These are phyloP conservation scores for Handroanthus guayacan DNA, from an alignment of 257 asterid genomes.

Conservation along the genomic window DNA sequence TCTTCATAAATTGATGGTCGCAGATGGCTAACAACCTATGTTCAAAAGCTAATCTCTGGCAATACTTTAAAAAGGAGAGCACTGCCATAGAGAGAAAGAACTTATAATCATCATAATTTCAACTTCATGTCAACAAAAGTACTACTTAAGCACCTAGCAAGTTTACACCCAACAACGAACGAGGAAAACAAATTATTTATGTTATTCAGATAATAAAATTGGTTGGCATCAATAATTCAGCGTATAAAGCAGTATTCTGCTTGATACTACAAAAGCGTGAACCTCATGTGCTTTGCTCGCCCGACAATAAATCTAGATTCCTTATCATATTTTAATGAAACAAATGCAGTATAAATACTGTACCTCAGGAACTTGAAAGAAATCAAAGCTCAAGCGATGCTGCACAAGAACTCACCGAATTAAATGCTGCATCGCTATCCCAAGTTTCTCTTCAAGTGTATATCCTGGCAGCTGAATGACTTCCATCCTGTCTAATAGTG, in stretches of 20 bases:
- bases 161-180: neutral
- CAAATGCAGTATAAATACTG: slow-evolving; percentile 32
- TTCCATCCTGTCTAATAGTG: slow-evolving; percentile 98
- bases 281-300: neutral
- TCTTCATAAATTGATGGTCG: slow-evolving; percentile 7
- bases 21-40: slow-evolving; percentile 7
- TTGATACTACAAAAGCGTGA: slow-evolving; percentile 30
- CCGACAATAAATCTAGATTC: slow-evolving; percentile 32
- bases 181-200: neutral
- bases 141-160: slow-evolving; percentile 11
- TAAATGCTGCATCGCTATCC: slow-evolving; percentile 85
- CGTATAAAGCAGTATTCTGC: slow-evolving; percentile 1
- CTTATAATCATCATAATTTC: slow-evolving; percentile 8
- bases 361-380: slow-evolving; percentile 98
- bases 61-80: slow-evolving; percentile 7
- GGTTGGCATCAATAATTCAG: neutral
- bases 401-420: slow-evolving; percentile 97
- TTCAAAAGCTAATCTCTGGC: neutral
- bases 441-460: slow-evolving; percentile 96
- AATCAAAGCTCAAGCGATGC: slow-evolving; percentile 88
- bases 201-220: neutral
- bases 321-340: slow-evolving; percentile 24
- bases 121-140: neutral
- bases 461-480: slow-evolving; percentile 98
- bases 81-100: neutral